Percentiles rank a stretch among this genome's conserved stretches.
phyloP scores from a whole-genome alignment of 495 filamentous ascomycete species.

The Jackrogersella multiformis region DNA sequence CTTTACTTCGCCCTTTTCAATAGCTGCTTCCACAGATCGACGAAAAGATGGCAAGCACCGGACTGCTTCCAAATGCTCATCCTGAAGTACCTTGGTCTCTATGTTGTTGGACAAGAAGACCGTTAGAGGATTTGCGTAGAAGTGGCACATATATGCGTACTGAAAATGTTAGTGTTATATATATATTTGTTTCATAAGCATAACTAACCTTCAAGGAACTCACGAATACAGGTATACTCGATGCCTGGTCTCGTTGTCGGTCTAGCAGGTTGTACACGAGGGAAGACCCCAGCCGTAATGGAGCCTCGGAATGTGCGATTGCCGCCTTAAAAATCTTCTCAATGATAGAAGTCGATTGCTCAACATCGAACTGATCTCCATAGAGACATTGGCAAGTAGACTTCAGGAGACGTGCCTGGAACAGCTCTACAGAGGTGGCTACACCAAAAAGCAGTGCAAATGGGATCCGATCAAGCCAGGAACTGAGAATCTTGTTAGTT shows the following conservation, averaged over 20 bases:
- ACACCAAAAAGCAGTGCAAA: constrained; percentile 89
- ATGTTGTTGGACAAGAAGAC: constrained; percentile 63
- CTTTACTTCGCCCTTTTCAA: constrained; percentile 48
- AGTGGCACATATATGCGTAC: constrained; percentile 96
- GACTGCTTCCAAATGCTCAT: constrained; percentile 75
- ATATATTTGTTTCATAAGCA: not conserved
- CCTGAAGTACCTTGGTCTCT: constrained; percentile 53
- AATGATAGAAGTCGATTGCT: constrained; percentile 75
- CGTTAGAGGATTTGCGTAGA: constrained; percentile 90
- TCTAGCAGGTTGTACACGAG: constrained; percentile 72
- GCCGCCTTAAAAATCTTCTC: constrained; percentile 80
- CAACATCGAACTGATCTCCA: constrained; percentile 85
- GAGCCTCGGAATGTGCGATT: constrained; percentile 62
- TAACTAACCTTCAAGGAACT: constrained; percentile 76
- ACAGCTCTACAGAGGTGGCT: constrained; percentile 88
- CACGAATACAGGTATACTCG: constrained; percentile 82
- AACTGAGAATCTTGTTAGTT: constrained; percentile 58
- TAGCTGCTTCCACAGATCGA: constrained; percentile 52
- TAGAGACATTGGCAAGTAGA: constrained; percentile 73
- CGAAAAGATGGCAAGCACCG: constrained; percentile 84
- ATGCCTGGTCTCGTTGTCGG: constrained; percentile 84
- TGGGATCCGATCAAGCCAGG: constrained; percentile 89
- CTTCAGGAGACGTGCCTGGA: constrained; percentile 84
- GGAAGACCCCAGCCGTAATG: constrained; percentile 74
- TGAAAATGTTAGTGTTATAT: constrained; percentile 46